Conservation (phyloP, 2,329 filamentous ascomycete species). For the Diaporthe destruens region DNA sequence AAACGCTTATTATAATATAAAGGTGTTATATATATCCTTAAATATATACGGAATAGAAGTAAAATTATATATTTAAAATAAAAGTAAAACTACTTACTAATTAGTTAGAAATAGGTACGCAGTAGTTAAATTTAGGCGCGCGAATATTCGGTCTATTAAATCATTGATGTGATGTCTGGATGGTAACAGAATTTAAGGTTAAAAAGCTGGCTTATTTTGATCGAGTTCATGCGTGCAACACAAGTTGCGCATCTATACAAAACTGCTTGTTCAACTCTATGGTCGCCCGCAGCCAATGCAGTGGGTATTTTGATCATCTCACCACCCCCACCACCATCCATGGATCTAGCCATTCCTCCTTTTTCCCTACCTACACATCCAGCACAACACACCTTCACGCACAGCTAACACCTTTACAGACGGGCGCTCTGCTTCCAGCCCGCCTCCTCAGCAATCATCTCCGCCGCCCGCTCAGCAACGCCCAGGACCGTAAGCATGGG, state of each 20-base stretch:
- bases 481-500: slow-evolving; percentile 91
- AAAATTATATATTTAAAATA: no score
- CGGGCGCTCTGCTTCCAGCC: slow-evolving; percentile 55
- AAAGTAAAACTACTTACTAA: no score
- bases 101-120: no score
- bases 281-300: neutral
- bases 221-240: neutral
- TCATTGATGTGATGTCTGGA: no score
- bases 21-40: no score
- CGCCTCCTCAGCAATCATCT: slow-evolving; percentile 82
- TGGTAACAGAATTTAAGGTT: neutral
- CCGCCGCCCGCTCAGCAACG: slow-evolving; percentile 85
- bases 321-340: no score
- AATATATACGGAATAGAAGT: no score
- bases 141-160: no score
- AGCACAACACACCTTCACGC: neutral
- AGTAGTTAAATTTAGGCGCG: no score
- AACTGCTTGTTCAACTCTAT: neutral
- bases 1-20: no score
- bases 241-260: slow-evolving; percentile 23
- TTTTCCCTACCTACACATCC: no score
- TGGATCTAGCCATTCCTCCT: neutral
- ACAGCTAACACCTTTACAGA: slow-evolving; percentile 46
- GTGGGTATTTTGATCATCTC: neutral
- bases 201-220: neutral